Base-by-base conservation (phyloP, 2,329 filamentous ascomycete species). In the Cercospora sesami region DNA sequence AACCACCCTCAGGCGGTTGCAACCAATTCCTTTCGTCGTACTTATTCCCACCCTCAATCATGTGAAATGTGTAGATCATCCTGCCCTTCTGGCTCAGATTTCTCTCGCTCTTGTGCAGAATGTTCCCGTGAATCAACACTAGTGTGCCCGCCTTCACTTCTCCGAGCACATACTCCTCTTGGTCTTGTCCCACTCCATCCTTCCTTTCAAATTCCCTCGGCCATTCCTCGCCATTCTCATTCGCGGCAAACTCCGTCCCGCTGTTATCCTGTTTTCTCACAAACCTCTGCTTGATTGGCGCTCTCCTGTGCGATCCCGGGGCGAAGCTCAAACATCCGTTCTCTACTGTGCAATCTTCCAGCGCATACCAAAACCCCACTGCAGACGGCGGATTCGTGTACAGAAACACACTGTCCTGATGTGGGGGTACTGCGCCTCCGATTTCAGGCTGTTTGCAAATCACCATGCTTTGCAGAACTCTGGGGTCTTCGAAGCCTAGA, bases 371-470 rank as follows among this genome's bases (percentile, higher is more conserved):
- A 82, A 94, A 98, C 0, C 95, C 95, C 2, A 98, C 91, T 0
- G 95, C 95, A 45, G 88, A 91, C 0, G 94, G 94, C 42, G 92
- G 91, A 72, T 93, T 83, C 1, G 95, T 98, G 79, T 96, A 98
- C 69, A 99, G 75, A 74, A 98, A 99, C 0, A 93, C 94, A 72
- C 88, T 92, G 80, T 98, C 94, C 81, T 97, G 94, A 79, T 99
- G 95, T 23, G 93, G 88, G 0, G 91, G 93, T 53, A 98, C 95
- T 1, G 91, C 91, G 23, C 92, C 94, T 30, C 95, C 95, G 63
- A 98, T 97, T 81, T 96, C 92, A 23, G 95, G 94, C 81, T 97
- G 94, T 80, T 99, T 99, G 87, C 93, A 97, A 74, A 99, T 98
- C 30, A 98, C 86, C 95, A 99, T 99, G 79, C 91, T 95, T 83